phyloP scores from a whole-genome alignment of 2,329 filamentous ascomycete species.

The Colletotrichum sp. region DNA sequence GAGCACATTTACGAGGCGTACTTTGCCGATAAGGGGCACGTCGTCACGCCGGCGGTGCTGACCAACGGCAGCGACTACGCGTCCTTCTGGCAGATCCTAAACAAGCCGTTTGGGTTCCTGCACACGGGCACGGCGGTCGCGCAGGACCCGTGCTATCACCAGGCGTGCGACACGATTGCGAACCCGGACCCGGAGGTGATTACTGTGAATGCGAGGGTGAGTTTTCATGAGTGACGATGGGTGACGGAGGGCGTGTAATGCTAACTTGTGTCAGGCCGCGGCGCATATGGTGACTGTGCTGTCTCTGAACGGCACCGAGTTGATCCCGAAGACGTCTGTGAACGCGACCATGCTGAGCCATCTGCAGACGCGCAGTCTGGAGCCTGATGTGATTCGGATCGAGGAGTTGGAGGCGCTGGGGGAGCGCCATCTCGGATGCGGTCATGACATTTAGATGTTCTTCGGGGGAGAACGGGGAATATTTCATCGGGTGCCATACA shows the following conservation, averaged over 20 bases:
- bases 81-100: constrained; percentile 59
- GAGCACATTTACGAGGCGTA: constrained; percentile 38
- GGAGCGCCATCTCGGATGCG: constrained; percentile 38
- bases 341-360: constrained; percentile 27
- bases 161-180: constrained; percentile 44
- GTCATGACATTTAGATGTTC: constrained; percentile 28
- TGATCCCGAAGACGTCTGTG: constrained; percentile 34
- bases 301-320: constrained; percentile 30
- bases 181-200: constrained; percentile 42
- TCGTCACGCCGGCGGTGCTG: constrained; percentile 29
- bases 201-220: constrained; percentile 34
- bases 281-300: constrained; percentile 35
- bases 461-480: not conserved
- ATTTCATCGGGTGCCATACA: too few relatives aligned
- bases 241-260: not conserved
- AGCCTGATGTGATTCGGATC: constrained; percentile 26
- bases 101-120: constrained; percentile 59
- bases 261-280: constrained; percentile 25
- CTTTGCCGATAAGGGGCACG: constrained; percentile 34
- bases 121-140: constrained; percentile 64
- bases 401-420: constrained; percentile 38
- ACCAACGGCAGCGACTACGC: constrained; percentile 65
- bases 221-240: accelerated
- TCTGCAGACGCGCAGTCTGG: constrained; percentile 22
- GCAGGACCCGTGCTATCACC: constrained; percentile 36